These are phyloP conservation scores for Saccharomyces uvarum DNA, from an alignment of 1,139 yeast genomes.

Conservation along the genomic window DNA sequence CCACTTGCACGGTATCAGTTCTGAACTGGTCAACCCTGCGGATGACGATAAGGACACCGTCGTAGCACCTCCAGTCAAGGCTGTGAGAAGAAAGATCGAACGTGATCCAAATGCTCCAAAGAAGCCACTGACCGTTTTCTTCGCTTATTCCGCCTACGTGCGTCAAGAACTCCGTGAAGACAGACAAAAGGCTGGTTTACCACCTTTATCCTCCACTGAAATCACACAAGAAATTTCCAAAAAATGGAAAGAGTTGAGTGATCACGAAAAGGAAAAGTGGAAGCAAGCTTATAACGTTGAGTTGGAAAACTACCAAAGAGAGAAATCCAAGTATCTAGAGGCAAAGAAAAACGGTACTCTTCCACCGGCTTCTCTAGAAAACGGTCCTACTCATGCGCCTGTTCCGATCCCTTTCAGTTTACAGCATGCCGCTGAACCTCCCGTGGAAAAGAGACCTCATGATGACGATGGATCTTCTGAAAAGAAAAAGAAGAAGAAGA, in stretches of 20 bases:
- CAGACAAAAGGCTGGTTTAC: conserved; percentile 49
- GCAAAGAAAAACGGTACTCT: conserved; percentile 41
- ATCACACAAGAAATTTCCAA: conserved; percentile 71
- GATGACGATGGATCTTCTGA: conserved; percentile 31
- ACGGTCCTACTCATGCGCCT: conserved; percentile 34
- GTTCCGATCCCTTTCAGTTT: conserved; percentile 34
- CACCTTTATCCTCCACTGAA: conserved; percentile 64
- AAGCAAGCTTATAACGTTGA: conserved; percentile 63
- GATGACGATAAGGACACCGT: conserved; percentile 14
- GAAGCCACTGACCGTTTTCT: conserved; percentile 66
- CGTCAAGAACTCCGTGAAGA: conserved; percentile 61
- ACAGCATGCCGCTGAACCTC: conserved; percentile 15
- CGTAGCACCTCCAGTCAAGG: conserved; percentile 20
- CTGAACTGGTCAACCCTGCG: conserved; percentile 29
- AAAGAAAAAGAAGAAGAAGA: conserved; percentile 39
- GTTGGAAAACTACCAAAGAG: conserved; percentile 53
- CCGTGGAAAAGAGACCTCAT: conserved; percentile 26
- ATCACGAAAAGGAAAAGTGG: conserved; percentile 67
- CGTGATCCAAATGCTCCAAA: conserved; percentile 52
- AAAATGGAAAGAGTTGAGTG: conserved; percentile 66
- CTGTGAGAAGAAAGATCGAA: conserved; percentile 44
- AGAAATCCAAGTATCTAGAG: conserved; percentile 55
- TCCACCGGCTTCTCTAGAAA: conserved; percentile 20
- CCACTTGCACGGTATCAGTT: conserved; percentile 25
- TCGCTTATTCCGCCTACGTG: conserved; percentile 62